Conservation (phyloP, 768 basidiomycete genomes). For the Phlebiopsis flavidoalba region DNA sequence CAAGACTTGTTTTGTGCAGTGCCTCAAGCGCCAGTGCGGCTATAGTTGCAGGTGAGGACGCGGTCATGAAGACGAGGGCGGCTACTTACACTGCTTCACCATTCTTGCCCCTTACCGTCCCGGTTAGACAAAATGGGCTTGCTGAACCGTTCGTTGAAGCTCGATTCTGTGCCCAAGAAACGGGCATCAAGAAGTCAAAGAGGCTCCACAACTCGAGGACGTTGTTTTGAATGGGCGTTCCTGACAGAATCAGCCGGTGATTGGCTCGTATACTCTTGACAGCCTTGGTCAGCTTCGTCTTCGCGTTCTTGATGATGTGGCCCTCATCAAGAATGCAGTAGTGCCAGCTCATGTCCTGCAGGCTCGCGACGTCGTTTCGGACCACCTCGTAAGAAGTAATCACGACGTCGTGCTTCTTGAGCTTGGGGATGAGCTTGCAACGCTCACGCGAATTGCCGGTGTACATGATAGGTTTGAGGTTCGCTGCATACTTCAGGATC, state of each 20-base stretch:
- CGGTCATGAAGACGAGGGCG: not conserved
- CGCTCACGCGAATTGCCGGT: constrained; percentile 85
- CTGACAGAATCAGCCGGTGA: constrained; percentile 91
- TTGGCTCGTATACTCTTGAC: constrained; percentile 88
- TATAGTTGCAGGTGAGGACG: constrained; percentile 25
- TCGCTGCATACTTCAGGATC: constrained; percentile 86
- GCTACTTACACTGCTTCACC: constrained; percentile 82
- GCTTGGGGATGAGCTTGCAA: constrained; percentile 53
- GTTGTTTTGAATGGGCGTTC: constrained; percentile 99
- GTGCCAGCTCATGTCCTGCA: constrained; percentile 78
- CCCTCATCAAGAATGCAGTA: constrained; percentile 98
- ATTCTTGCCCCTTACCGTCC: constrained; percentile 91
- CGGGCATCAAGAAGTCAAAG: constrained; percentile 99
- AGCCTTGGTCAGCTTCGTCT: constrained; percentile 95
- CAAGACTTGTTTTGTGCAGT: constrained; percentile 96
- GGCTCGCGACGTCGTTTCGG: constrained; percentile 81
- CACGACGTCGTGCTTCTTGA: constrained; percentile 80
- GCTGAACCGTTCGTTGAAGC: constrained; percentile 93
- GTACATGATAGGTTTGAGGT: constrained; percentile 81
- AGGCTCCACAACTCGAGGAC: constrained; percentile 97
- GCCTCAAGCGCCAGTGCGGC: constrained; percentile 94
- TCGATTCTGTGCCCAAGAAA: constrained; percentile 91
- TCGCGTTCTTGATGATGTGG: constrained; percentile 97
- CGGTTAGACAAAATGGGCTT: constrained; percentile 94
- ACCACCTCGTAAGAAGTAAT: constrained; percentile 98